Evolutionary conservation across 805 yeast genomes (phyloP).

Genomic region (Candida argentea): DNA sequence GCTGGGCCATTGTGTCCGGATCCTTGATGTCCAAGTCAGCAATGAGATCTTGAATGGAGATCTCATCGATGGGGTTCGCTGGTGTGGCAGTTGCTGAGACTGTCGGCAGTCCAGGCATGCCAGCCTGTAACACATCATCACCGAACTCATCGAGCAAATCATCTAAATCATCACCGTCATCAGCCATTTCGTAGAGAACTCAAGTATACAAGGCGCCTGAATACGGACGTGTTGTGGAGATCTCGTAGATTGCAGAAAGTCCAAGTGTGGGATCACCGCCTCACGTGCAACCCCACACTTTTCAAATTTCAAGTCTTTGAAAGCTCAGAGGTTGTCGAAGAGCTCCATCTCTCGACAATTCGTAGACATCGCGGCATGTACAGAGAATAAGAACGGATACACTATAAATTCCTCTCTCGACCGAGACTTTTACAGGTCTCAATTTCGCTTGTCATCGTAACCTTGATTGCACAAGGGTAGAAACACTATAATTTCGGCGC

Average conservation of each 20-base stretch:
- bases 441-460: too few relatives aligned
- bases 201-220: not conserved
- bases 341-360: too few relatives aligned
- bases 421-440: too few relatives aligned
- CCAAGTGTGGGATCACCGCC: not conserved
- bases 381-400: too few relatives aligned
- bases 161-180: slow-evolving; percentile 67
- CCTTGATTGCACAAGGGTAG: too few relatives aligned
- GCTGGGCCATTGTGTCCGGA: slow-evolving; percentile 42
- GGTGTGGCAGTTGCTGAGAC: too few relatives aligned
- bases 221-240: not conserved
- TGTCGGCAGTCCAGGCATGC: too few relatives aligned
- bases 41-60: slow-evolving; percentile 30
- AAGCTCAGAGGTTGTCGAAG: too few relatives aligned
- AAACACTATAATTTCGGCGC: slow-evolving; percentile 36
- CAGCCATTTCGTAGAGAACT: slow-evolving; percentile 19
- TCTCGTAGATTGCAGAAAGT: too few relatives aligned
- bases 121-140: slow-evolving; percentile 55
- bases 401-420: too few relatives aligned
- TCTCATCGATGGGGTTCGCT: slow-evolving; percentile 24
- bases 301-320: too few relatives aligned
- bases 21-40: slow-evolving; percentile 39
- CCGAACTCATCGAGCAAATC: slow-evolving; percentile 81
- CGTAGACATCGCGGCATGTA: too few relatives aligned
- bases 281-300: not conserved